phyloP scores from a whole-genome alignment of 345 rosid species.

The Hypericum perforatum region DNA sequence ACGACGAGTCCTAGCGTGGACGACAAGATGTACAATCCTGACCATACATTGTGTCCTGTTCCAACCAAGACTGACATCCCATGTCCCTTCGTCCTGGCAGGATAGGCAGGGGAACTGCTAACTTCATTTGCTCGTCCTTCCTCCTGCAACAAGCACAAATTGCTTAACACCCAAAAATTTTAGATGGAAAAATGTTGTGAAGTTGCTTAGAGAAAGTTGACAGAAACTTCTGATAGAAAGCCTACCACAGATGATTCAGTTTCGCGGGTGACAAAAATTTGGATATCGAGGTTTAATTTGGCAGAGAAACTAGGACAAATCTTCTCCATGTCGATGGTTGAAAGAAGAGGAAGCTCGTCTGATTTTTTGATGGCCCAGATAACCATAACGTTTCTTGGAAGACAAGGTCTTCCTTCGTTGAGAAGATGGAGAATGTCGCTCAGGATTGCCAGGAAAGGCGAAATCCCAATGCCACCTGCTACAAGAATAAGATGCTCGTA shows the following conservation, averaged over 20 bases:
- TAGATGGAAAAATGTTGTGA: neutral
- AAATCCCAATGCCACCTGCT: slow-evolving; percentile 91
- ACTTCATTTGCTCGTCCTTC: slow-evolving; percentile 38
- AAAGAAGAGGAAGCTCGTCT: slow-evolving; percentile 66
- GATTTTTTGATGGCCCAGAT: slow-evolving; percentile 80
- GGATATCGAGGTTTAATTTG: slow-evolving; percentile 48
- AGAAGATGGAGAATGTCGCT: slow-evolving; percentile 65
- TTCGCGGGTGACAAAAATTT: slow-evolving; percentile 64
- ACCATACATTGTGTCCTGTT: slow-evolving; percentile 62
- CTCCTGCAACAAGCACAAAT: slow-evolving; percentile 43
- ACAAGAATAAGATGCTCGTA: slow-evolving; percentile 74
- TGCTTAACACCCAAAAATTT: neutral
- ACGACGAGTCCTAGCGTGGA: slow-evolving; percentile 51
- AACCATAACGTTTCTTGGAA: slow-evolving; percentile 52
- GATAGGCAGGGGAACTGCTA: slow-evolving; percentile 17
- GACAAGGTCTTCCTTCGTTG: slow-evolving; percentile 55
- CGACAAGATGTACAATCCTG: slow-evolving; percentile 49
- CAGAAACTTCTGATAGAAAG: slow-evolving; percentile 6
- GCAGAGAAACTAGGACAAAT: slow-evolving; percentile 44
- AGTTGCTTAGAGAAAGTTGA: neutral
- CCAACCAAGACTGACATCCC: slow-evolving; percentile 73
- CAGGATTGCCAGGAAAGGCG: slow-evolving; percentile 78
- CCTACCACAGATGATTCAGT: slow-evolving; percentile 57
- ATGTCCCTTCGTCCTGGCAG: slow-evolving; percentile 28
- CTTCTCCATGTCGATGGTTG: slow-evolving; percentile 44